phyloP scores from a whole-genome alignment of 2,329 filamentous ascomycete genomes.

The Colletotrichum higginsianum region DNA sequence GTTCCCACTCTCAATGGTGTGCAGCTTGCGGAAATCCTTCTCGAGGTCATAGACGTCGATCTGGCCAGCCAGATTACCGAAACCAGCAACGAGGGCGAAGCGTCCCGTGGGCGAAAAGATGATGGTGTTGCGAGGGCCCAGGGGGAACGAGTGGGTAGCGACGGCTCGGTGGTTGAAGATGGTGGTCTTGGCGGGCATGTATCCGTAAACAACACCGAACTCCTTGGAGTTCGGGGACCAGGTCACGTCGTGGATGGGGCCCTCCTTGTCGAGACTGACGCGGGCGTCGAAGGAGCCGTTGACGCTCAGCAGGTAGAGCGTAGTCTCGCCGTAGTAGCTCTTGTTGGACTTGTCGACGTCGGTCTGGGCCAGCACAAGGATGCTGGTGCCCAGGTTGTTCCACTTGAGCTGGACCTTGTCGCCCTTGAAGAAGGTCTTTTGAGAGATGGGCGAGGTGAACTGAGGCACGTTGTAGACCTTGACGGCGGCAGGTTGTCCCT shows the following conservation, averaged over 20 bases:
- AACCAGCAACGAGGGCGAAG: conserved; percentile 94
- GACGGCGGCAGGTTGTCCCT: conserved; percentile 94
- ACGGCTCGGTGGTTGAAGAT: conserved; percentile 95
- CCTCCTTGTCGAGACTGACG: conserved; percentile 94
- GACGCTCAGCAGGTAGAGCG: conserved; percentile 92
- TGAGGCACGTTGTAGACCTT: conserved; percentile 95
- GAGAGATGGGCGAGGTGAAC: conserved; percentile 86
- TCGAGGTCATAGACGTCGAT: conserved; percentile 98
- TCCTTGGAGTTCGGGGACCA: conserved; percentile 99
- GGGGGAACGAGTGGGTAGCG: conserved; percentile 86
- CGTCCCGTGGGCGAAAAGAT: conserved; percentile 93
- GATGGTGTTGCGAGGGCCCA: conserved; percentile 94
- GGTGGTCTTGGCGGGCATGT: conserved; percentile 99
- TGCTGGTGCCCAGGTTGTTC: conserved; percentile 91
- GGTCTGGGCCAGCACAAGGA: conserved; percentile 96
- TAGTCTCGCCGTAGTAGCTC: conserved; percentile 99
- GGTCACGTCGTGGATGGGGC: conserved; percentile 97
- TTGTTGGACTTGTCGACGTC: conserved; percentile 99
- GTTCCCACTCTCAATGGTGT: conserved; percentile 95
- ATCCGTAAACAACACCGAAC: conserved; percentile 97
- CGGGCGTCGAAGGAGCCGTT: conserved; percentile 94
- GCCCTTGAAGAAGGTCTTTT: conserved; percentile 99
- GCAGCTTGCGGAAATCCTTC: conserved; percentile 93
- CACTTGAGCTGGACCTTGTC: conserved; percentile 99
- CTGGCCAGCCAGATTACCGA: conserved; percentile 96